Base-by-base conservation (phyloP, 164 flowering plant genomes). In the Vitis vinifera region DNA sequence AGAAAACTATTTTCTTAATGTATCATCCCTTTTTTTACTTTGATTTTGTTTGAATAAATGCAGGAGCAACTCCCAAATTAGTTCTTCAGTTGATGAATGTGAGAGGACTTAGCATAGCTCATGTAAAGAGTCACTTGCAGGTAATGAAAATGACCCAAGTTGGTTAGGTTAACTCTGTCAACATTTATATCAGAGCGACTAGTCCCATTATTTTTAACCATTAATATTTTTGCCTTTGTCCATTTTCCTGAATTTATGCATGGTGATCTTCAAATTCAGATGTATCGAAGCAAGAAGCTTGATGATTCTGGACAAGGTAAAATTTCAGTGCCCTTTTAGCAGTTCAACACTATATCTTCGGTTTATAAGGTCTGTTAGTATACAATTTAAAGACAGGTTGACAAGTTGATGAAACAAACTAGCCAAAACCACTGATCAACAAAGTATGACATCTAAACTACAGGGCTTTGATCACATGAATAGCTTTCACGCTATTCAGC, bases 51-150 rank as follows among this genome's bases (percentile, higher is more conserved):
- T n/a, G n/a, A 57, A 27, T 37, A 19, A 51, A 10, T 50, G 14
- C 75, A 82, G 87, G 77, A 65, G 85, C 87, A 48, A 84, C 87
- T 59, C 87, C 87, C 1, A 84, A 84, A 66, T 69, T 80, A 15
- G 85, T 84, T 44, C 87, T 82, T 66, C 85, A 84, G 59, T 14
- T 84, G 69, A 84, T 84, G 87, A 81, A 84, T 69, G 83, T 84
- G 55, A 81, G 67, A 71, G 85, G 85, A 19, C 82, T 84, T 14
- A 81, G 81, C 76, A 84, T 84, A 62, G 80, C 87, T 16, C 87
- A 84, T 77, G 87, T 84, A 10, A 84, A 84, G 69, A 84, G 87
- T 73, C 87, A 84, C 74, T 69, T 84, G 70, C 87, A 84, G 87
- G 86, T 80, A 60, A 16, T 1, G 37, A 9, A 51, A 66, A 62